A percentile compares a stretch with the other conserved stretches of the same genome.
These are phyloP conservation scores for Oryza glumipatula DNA, from an alignment of 176 grass and related monocot species.

Conservation along the genomic window DNA sequence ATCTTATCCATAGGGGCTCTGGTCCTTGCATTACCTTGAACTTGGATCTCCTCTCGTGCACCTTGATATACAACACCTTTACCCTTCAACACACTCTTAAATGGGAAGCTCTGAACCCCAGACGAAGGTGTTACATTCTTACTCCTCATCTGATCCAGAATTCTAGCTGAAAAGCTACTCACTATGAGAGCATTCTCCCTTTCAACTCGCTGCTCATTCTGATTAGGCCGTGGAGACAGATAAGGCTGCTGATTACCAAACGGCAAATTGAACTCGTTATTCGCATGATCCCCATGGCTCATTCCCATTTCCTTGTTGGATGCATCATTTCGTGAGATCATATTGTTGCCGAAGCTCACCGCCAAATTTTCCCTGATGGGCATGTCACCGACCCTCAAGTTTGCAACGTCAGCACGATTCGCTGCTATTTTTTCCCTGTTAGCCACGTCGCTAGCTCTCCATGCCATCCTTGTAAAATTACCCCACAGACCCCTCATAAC, in stretches of 20 bases:
- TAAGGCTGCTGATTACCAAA: constrained; percentile 47
- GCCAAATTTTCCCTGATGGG: constrained; percentile 21
- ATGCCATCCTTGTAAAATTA: constrained; percentile 72
- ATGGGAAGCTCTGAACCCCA: constrained; percentile 47
- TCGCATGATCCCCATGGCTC: constrained; percentile 37
- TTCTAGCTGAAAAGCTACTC: constrained; percentile 53
- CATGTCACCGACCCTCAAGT: constrained; percentile 39
- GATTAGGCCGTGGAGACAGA: constrained; percentile 26
- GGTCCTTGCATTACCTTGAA: constrained; percentile 48
- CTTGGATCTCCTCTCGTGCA: constrained; percentile 39
- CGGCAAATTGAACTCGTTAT: constrained; percentile 43
- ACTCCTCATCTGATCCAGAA: constrained; percentile 54
- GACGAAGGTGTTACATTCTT: constrained; percentile 41
- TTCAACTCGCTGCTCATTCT: constrained; percentile 39
- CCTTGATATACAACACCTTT: constrained; percentile 61
- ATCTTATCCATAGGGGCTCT: constrained; percentile 57
- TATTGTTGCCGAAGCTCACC: constrained; percentile 1
- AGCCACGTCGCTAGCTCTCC: constrained; percentile 40
- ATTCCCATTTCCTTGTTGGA: constrained; percentile 18
- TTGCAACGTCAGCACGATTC: constrained; percentile 28
- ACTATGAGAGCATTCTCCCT: constrained; percentile 40
- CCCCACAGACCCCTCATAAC: constrained; percentile 73
- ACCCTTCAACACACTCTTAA: constrained; percentile 70
- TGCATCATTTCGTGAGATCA: constrained; percentile 3
- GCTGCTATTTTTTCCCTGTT: constrained; percentile 23